Percentiles rank a stretch among this genome's conserved stretches.
Conservation (phyloP, 495 filamentous ascomycete species). For the Bacidia gigantensis region DNA sequence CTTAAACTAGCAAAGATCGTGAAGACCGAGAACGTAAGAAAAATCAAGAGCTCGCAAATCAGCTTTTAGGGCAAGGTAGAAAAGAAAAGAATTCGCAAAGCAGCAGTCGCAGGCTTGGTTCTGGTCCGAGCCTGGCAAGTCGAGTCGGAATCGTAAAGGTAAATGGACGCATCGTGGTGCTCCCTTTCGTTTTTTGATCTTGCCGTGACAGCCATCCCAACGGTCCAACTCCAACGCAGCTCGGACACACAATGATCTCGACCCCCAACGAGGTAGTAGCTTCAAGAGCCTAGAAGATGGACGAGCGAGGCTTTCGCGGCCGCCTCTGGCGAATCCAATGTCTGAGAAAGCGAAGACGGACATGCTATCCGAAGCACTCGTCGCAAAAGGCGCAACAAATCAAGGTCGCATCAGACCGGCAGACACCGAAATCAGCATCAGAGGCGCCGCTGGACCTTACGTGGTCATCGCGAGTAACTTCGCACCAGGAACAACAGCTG, state of each 20-base stretch:
- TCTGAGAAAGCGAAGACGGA: slow-evolving; percentile 28
- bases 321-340: slow-evolving; percentile 22
- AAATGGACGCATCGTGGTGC: slow-evolving; percentile 3
- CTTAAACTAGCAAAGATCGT: not conserved
- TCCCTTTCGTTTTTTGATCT: not conserved
- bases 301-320: slow-evolving; percentile 14
- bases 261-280: slow-evolving; percentile 12
- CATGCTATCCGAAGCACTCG: slow-evolving; percentile 26
- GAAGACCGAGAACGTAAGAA: slow-evolving; percentile 55
- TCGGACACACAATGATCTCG: slow-evolving; percentile 23
- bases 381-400: slow-evolving; percentile 18
- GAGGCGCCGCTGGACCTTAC: slow-evolving; percentile 67
- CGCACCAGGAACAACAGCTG: slow-evolving; percentile 81
- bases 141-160: slow-evolving; percentile 66
- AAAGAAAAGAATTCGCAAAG: slow-evolving; percentile 43
- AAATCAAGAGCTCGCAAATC: slow-evolving; percentile 55
- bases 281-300: slow-evolving; percentile 12
- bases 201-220: slow-evolving; percentile 21
- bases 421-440: slow-evolving; percentile 52
- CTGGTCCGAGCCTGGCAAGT: slow-evolving; percentile 52
- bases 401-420: slow-evolving; percentile 21
- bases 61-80: slow-evolving; percentile 54
- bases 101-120: slow-evolving; percentile 29
- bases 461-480: slow-evolving; percentile 83
- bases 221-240: slow-evolving; percentile 30